phyloP scores from a whole-genome alignment of 2,329 filamentous ascomycete genomes.

The Aureobasidium leucospermi region DNA sequence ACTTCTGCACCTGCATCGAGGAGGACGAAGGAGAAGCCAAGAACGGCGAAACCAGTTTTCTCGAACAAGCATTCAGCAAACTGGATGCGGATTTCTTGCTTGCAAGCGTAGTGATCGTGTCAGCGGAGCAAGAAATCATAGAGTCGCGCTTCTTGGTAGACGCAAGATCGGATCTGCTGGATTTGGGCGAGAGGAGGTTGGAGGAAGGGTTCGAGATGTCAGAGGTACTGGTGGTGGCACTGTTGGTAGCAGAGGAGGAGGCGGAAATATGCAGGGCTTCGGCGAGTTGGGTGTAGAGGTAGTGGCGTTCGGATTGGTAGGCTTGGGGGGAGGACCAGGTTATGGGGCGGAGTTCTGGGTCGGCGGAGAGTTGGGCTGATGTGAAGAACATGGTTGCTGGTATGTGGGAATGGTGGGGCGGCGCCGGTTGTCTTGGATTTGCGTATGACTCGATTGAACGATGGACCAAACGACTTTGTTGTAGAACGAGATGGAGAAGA shows the following conservation, averaged over 20 bases:
- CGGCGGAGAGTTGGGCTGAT: neutral
- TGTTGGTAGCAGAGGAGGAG: no score
- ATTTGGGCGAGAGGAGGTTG: no score
- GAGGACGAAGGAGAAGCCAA: neutral
- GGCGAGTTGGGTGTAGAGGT: neutral
- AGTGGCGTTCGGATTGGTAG: neutral
- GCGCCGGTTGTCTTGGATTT: no score
- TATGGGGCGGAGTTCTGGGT: neutral
- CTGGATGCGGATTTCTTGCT: no score
- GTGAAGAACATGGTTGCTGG: neutral
- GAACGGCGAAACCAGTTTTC: neutral
- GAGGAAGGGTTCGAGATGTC: no score
- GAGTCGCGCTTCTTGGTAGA: no score
- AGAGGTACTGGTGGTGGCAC: no score
- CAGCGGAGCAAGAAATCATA: no score
- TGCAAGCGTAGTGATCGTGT: no score
- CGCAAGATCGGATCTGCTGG: no score
- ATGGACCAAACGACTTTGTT: neutral
- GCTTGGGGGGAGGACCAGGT: neutral
- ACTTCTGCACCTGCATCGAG: neutral
- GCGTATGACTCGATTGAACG: neutral
- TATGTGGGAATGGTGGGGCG: neutral
- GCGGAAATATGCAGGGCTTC: neutral
- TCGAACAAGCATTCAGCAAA: no score
- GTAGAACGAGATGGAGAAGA: neutral